Evolutionary conservation across 495 filamentous ascomycete genomes (phyloP), one percentile per base, ranked within the genome.

Genomic region (Terfezia boudieri): DNA sequence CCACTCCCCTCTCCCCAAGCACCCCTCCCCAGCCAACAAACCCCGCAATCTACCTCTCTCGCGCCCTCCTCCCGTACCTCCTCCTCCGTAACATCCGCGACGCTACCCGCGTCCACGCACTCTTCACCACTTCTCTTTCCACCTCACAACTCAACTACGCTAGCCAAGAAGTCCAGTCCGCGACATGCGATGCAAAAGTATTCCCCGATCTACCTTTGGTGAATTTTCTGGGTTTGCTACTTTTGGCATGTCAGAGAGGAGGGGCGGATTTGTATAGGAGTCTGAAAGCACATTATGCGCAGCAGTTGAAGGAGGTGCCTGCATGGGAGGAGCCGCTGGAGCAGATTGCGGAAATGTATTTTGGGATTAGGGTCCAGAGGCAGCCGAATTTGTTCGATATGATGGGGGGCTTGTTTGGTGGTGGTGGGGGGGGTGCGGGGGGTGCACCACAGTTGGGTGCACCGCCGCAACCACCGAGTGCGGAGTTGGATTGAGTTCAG

Each of bases 321-420:
- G 70, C 71, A 23, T 95, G 90, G 86, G 81, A 86, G 43, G 86
- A 65, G 64, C 76, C 83, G 20, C 70, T 96, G 59, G 81, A 84
- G 46, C 78, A 83, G 65, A 79, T 96, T 59, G 90, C 83, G 43
- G 88, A 96, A 74, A 88, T 90, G 76, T 99, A 95, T 70, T 99
- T 96, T 67, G 80, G 76, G n/a, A 94, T 99, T 63, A 81, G 81
- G 72, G 78, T 87, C 58, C 88, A 85, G 35, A 73, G 81, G 51
- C 84, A 89, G 69, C 80, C 80, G 46, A 95, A 94, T 64, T 66
- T 96, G 60, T 74, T 96, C 61, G 92, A 96, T 61, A 96, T 99
- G 86, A 93, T 96, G 87, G 84, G 87, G 4, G 83, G 77, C 58
- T 78, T 99, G 75, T 80, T 95, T 65, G 86, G 86, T 8, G 86